Evolutionary conservation across 371 early-diverging fungal species (phyloP).

Genomic region (Syncephalastrum sp.): DNA sequence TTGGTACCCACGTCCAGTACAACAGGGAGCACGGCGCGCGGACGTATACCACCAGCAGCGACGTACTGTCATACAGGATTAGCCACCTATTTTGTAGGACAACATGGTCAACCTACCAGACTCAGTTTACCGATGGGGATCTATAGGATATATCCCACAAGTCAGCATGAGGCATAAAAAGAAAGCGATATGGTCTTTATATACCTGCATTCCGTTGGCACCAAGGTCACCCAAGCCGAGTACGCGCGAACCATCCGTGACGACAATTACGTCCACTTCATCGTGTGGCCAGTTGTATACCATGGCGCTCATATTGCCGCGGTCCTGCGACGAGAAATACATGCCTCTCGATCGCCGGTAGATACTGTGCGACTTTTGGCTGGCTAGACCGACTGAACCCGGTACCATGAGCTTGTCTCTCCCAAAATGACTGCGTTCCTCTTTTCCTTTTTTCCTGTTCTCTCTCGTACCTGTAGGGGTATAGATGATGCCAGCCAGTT

Average conservation of each 20-base stretch:
- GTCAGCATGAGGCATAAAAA: neutral
- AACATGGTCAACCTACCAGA: slow-evolving; percentile 34
- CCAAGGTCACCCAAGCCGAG: slow-evolving; percentile 62
- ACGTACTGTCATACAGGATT: slow-evolving; percentile 38
- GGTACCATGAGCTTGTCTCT: neutral
- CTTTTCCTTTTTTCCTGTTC: neutral
- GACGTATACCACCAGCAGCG: slow-evolving; percentile 67
- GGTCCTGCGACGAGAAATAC: slow-evolving; percentile 62
- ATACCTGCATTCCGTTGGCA: slow-evolving; percentile 65
- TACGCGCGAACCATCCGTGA: slow-evolving; percentile 69
- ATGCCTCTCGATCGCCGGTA: slow-evolving; percentile 66
- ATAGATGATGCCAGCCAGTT: slow-evolving; percentile 48
- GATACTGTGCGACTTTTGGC: slow-evolving; percentile 58
- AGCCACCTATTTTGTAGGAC: neutral
- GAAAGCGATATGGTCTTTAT: neutral
- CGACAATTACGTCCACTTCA: slow-evolving; percentile 65
- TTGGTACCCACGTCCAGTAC: slow-evolving; percentile 69
- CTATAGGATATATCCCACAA: neutral
- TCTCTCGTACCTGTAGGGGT: slow-evolving; percentile 39
- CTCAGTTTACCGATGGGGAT: slow-evolving; percentile 62
- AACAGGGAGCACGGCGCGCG: slow-evolving; percentile 61
- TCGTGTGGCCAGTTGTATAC: slow-evolving; percentile 60
- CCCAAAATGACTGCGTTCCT: neutral
- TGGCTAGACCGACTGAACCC: slow-evolving; percentile 45
- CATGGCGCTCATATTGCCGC: slow-evolving; percentile 62